phyloP scores from a whole-genome alignment of 768 basidiomycete species.

The Omphalotus guepiniiformis region DNA sequence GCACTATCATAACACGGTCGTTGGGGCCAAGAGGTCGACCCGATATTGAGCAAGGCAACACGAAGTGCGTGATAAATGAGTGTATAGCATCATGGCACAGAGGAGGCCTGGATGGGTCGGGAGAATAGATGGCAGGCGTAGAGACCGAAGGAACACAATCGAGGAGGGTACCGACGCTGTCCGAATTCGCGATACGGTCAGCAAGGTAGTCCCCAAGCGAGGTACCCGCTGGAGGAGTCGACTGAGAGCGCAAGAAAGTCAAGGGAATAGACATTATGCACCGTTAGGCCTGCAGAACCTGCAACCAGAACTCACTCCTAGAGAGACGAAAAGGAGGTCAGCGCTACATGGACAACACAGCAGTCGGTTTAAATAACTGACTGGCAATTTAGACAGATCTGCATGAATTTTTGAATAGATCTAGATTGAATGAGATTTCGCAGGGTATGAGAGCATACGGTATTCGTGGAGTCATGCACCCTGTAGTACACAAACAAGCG shows the following conservation, averaged over 20 bases:
- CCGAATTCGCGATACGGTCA: constrained; percentile 25
- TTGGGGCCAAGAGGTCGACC: constrained; percentile 31
- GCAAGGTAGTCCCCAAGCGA: constrained; percentile 38
- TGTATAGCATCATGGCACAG: constrained; percentile 32
- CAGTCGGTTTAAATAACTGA: neutral
- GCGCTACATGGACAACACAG: too few relatives aligned
- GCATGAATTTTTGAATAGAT: neutral
- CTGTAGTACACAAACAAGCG: too few relatives aligned
- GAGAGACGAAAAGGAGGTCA: neutral
- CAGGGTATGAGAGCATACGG: constrained; percentile 1
- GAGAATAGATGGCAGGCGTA: constrained; percentile 35
- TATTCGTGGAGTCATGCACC: too few relatives aligned
- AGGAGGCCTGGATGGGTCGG: constrained; percentile 30
- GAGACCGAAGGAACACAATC: constrained; percentile 34
- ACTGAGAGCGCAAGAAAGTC: constrained; percentile 25
- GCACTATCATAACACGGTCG: constrained; percentile 41
- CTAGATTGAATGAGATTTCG: constrained; percentile 6
- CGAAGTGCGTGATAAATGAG: constrained; percentile 35
- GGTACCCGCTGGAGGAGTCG: constrained; percentile 17
- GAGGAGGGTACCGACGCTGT: constrained; percentile 28
- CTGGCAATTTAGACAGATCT: constrained; percentile 1
- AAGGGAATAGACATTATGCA: constrained; percentile 28
- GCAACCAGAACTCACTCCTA: neutral
- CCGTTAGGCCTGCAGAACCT: neutral
- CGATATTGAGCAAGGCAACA: constrained; percentile 29